Percentiles rank a stretch among this genome's conserved stretches.
Conservation (phyloP, 2,329 filamentous ascomycete species). For the Fusarium napiforme region DNA sequence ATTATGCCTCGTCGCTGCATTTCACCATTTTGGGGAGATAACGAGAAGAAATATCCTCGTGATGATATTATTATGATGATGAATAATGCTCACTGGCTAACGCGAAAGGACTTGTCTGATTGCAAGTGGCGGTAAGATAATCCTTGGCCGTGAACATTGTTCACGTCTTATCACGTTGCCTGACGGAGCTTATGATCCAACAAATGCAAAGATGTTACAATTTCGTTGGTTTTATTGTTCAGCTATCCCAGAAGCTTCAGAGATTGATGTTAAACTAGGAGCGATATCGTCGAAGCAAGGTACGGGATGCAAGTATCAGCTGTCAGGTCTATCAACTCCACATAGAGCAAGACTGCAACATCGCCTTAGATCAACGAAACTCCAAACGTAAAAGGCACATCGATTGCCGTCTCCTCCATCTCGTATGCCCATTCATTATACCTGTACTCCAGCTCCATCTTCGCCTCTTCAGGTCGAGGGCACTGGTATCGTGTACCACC, state of each 20-base stretch:
- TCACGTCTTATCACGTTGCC: rapidly evolving
- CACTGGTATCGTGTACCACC: neutral
- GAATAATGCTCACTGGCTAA: no score
- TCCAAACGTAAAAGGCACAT: no score
- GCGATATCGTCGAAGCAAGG: neutral
- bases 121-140: no score
- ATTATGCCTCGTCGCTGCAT: neutral
- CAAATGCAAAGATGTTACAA: neutral
- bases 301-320: neutral
- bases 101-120: rapidly evolving
- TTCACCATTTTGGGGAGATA: neutral
- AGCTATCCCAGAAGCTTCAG: neutral
- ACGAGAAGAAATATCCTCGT: no score
- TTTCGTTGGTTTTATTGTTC: rapidly evolving
- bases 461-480: neutral
- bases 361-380: neutral
- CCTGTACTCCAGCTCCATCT: neutral
- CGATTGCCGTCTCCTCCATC: neutral
- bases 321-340: neutral
- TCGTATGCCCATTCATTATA: neutral
- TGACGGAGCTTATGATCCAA: no score
- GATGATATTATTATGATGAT: neutral
- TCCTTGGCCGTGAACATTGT: rapidly evolving
- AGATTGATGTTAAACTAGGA: neutral
- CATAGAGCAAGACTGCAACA: neutral